Evolutionary conservation across 148 eudicot species (phyloP), one percentile per base, ranked within the genome.

Genomic region (Amaranthus palmeri): DNA sequence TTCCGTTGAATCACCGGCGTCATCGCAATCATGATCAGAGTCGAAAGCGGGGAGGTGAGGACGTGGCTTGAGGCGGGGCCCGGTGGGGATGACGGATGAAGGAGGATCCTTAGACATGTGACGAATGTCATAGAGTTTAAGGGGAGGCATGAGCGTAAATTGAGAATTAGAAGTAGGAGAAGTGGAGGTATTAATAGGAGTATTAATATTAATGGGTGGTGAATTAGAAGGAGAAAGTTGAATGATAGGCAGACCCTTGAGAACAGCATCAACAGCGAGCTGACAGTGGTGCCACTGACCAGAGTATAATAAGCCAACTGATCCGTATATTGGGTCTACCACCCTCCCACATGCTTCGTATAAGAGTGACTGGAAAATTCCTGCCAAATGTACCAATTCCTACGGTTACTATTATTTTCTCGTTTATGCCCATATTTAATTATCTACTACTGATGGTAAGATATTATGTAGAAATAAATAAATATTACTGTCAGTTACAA

Each of bases 321-420:
- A 79, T 2, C 96, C 96, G 74, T 83, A 53, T 10, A 88, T 79
- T 12, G 93, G 96, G 73, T 91, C 85, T 40, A 88, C 83, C 62
- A 88, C 83, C 78, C 96, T 72, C 12, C 96, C 96, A 70, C 96
- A 91, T 59, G 96, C 91, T 70, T 91, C 96, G 76, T 80, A 88
- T 45, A 91, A 69, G 9, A 91, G 75, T 25, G 96, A 91, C 63
- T 76, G 83, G 64, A 86, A 88, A 43, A 85, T 76, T 3, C 82
- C 96, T 90, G 87, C 42, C 73, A 66, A 64, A 44, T 8, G 4
- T 13, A 64, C 11, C 14, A 4, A 63, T 1, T 25, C 0, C 36
- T 25, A 25, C 36, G 36, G 36, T 25, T 25, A 25, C 36, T 25
- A 25, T 25, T 25, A 25, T 25, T 25, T 25, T 25, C 36, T 25